These are phyloP conservation scores for Wickerhamomyces xylosicus DNA, from an alignment of 805 yeast species.

Conservation along the genomic window DNA sequence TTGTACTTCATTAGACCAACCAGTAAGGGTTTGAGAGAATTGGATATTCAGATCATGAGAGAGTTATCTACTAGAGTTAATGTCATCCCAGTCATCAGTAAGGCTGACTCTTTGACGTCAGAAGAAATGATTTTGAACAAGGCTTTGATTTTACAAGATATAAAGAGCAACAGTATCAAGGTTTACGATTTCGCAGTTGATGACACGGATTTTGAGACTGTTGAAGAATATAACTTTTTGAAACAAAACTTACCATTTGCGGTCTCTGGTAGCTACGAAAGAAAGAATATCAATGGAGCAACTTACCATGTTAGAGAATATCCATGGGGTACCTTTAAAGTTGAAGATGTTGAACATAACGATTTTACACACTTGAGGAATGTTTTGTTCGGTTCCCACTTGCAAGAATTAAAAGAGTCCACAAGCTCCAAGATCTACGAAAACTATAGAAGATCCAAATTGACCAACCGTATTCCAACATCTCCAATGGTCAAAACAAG, in stretches of 20 bases:
- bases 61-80: constrained; percentile 64
- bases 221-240: constrained; percentile 24
- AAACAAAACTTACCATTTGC: constrained; percentile 52
- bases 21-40: constrained; percentile 56
- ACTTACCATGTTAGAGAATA: constrained; percentile 42
- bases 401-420: constrained; percentile 71
- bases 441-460: constrained; percentile 62
- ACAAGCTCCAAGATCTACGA: constrained; percentile 74
- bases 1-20: constrained; percentile 68
- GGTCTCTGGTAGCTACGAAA: constrained; percentile 46
- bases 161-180: constrained; percentile 47
- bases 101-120: constrained; percentile 69
- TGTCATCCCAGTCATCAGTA: constrained; percentile 72
- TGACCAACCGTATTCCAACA: constrained; percentile 24
- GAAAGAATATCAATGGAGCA: constrained; percentile 18
- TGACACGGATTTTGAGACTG: constrained; percentile 8
- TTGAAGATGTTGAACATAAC: constrained; percentile 47
- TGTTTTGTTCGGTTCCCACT: constrained; percentile 65
- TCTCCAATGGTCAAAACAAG: constrained; percentile 18
- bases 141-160: constrained; percentile 42
- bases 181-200: constrained; percentile 59
- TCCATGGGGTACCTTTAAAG: constrained; percentile 58
- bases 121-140: constrained; percentile 49
- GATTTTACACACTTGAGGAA: constrained; percentile 67
- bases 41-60: constrained; percentile 66